phyloP scores from a whole-genome alignment of 306 rosid genomes.

The Luffa acutangula region DNA sequence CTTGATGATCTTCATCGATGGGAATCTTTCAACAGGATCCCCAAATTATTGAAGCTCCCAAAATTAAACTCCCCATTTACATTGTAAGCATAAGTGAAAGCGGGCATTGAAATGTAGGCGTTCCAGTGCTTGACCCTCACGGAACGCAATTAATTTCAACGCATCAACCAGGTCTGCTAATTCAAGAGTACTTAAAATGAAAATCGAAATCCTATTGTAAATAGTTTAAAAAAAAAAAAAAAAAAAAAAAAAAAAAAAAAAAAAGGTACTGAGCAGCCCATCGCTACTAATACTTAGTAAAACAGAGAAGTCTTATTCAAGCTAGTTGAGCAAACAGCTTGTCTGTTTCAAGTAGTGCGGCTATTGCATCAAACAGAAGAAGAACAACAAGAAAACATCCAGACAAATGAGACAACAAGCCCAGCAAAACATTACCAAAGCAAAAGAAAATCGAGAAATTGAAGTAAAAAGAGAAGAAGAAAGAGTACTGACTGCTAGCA shows the following conservation, averaged over 20 bases:
- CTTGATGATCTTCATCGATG: neutral
- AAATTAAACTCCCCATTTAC: neutral
- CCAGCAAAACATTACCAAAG: neutral
- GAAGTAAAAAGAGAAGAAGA: neutral
- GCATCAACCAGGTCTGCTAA: neutral
- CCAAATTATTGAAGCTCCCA: neutral
- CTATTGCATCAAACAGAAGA: neutral
- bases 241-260: neutral
- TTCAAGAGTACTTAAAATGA: neutral
- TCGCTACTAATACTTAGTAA: neutral
- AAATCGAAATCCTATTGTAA: neutral
- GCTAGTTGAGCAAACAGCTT: neutral
- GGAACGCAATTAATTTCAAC: neutral
- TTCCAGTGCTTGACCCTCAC: neutral
- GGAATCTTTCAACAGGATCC: neutral
- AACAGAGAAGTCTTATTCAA: neutral
- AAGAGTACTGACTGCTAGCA: conserved; percentile 42
- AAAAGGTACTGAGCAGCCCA: neutral
- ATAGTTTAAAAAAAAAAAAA: neutral
- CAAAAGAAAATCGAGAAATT: neutral
- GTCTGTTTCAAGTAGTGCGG: neutral
- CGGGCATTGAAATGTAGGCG: neutral
- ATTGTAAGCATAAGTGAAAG: neutral
- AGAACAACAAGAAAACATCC: neutral
- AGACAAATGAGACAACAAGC: neutral